These are phyloP conservation scores for Talaromyces pinophilus DNA, from an alignment of 2,329 filamentous ascomycete genomes.

Conservation along the genomic window DNA sequence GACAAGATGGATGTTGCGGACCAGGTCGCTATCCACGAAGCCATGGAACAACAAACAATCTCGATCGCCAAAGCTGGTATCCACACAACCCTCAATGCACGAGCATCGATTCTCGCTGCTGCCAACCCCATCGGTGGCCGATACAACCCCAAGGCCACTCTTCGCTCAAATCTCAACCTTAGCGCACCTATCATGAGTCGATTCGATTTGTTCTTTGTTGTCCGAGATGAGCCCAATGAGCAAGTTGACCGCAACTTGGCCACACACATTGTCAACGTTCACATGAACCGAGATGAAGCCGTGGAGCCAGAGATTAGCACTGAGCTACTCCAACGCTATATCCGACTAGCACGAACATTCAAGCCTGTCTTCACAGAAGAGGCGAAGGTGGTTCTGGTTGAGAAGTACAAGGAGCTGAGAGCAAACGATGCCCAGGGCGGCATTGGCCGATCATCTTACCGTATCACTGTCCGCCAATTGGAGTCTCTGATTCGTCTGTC, in stretches of 20 bases:
- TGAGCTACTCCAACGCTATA: constrained; percentile 94
- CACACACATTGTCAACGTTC: constrained; percentile 90
- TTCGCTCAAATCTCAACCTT: constrained; percentile 97
- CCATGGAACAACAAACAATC: constrained; percentile 99
- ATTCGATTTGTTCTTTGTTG: constrained; percentile 98
- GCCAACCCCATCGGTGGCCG: constrained; percentile 94
- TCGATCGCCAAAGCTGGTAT: constrained; percentile 98
- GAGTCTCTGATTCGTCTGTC: constrained; percentile 94
- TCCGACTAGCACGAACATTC: constrained; percentile 93
- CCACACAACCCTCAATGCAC: constrained; percentile 92
- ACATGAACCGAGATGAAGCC: constrained; percentile 88
- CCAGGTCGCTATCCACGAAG: constrained; percentile 98
- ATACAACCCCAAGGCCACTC: constrained; percentile 91
- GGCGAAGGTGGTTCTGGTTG: constrained; percentile 79
- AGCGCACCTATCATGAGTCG: constrained; percentile 98
- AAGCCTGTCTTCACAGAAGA: constrained; percentile 87
- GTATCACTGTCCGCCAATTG: constrained; percentile 93
- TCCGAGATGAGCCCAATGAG: constrained; percentile 96
- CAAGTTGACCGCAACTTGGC: constrained; percentile 85
- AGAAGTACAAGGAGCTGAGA: constrained; percentile 93
- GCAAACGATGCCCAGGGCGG: constrained; percentile 93
- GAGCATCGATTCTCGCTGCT: constrained; percentile 91
- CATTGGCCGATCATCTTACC: constrained; percentile 90
- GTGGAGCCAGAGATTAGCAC: constrained; percentile 93
- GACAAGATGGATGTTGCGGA: constrained; percentile 99